A percentile compares a stretch with the other conserved stretches of the same genome.
Conservation (phyloP, 805 yeast species). For the Candida schatavii region DNA sequence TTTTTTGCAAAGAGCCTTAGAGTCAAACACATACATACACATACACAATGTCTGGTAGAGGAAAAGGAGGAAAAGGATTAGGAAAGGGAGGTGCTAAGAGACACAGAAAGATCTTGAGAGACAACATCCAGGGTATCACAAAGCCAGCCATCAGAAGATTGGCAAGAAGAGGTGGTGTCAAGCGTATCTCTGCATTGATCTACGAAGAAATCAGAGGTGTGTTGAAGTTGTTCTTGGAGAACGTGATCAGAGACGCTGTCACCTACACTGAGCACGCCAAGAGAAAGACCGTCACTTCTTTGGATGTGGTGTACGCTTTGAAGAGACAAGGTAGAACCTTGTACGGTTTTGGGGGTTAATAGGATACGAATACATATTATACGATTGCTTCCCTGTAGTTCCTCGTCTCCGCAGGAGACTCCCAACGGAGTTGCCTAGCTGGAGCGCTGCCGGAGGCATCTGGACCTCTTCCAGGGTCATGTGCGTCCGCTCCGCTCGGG, state of each 20-base stretch:
- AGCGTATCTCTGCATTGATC: slow-evolving; percentile 98
- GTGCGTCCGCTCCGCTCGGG: too few species aligned
- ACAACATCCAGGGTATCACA: slow-evolving; percentile 99
- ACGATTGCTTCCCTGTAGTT: too few species aligned
- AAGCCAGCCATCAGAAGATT: slow-evolving; percentile 99
- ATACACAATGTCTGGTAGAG: slow-evolving; percentile 91
- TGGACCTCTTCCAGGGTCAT: too few species aligned
- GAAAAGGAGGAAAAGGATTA: slow-evolving; percentile 99
- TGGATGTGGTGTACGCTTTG: slow-evolving; percentile 98
- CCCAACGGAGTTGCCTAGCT: too few species aligned
- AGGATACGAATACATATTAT: slow-evolving; percentile 1
- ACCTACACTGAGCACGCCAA: slow-evolving; percentile 99
- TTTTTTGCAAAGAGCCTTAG: not conserved
- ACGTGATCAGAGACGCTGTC: slow-evolving; percentile 98
- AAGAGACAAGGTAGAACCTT: slow-evolving; percentile 99
- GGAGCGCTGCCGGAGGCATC: too few species aligned
- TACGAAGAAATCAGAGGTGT: slow-evolving; percentile 99
- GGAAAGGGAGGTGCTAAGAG: slow-evolving; percentile 99
- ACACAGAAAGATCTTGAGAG: slow-evolving; percentile 99
- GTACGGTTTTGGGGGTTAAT: slow-evolving; percentile 98
- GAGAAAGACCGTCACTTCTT: slow-evolving; percentile 99
- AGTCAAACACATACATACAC: slow-evolving; percentile 14
- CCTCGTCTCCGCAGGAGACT: too few species aligned
- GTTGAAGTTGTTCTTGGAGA: slow-evolving; percentile 91
- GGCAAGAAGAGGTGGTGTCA: slow-evolving; percentile 99